These are phyloP conservation scores for Ceratorhiza oryzae-sativae DNA, from an alignment of 1,284 basidiomycete species.

Conservation along the genomic window DNA sequence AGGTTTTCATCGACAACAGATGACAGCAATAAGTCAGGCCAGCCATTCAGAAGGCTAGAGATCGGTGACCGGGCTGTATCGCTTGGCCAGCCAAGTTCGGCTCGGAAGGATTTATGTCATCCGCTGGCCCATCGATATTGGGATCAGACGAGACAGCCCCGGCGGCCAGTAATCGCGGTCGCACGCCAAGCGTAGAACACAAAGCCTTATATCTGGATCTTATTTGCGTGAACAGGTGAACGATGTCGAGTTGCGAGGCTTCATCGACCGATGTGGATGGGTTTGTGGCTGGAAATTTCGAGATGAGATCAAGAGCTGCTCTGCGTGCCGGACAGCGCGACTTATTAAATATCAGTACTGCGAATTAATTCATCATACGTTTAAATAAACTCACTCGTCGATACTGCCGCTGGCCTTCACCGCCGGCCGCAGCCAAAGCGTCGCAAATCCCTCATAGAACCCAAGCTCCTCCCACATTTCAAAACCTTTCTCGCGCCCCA, in stretches of 20 bases:
- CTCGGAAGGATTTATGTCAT: not conserved
- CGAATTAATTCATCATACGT: too few species aligned
- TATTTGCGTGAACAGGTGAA: conserved; percentile 79
- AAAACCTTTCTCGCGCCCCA: conserved; percentile 90
- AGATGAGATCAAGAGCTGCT: conserved; percentile 72
- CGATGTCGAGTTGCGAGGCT: conserved; percentile 69
- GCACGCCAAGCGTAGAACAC: conserved; percentile 82
- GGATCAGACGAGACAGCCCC: conserved; percentile 33
- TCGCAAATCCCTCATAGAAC: conserved; percentile 87
- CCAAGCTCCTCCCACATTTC: conserved; percentile 98
- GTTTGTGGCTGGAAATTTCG: conserved; percentile 78
- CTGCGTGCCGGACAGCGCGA: conserved; percentile 69
- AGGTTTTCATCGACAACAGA: too few species aligned
- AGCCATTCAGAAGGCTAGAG: conserved; percentile 5
- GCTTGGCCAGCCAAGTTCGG: not conserved
- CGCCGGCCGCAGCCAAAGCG: conserved; percentile 62
- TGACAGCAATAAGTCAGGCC: not conserved
- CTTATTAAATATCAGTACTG: too few species aligned
- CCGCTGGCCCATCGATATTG: not conserved
- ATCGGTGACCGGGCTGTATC: not conserved
- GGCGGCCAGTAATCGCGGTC: conserved; percentile 63
- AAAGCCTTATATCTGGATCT: conserved; percentile 87
- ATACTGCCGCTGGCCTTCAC: conserved; percentile 38
- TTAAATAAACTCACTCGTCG: conserved; percentile 36
- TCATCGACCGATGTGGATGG: conserved; percentile 57